These are phyloP conservation scores for Pouteria glomerata DNA, from an alignment of 148 eudicot species.

Conservation along the genomic window DNA sequence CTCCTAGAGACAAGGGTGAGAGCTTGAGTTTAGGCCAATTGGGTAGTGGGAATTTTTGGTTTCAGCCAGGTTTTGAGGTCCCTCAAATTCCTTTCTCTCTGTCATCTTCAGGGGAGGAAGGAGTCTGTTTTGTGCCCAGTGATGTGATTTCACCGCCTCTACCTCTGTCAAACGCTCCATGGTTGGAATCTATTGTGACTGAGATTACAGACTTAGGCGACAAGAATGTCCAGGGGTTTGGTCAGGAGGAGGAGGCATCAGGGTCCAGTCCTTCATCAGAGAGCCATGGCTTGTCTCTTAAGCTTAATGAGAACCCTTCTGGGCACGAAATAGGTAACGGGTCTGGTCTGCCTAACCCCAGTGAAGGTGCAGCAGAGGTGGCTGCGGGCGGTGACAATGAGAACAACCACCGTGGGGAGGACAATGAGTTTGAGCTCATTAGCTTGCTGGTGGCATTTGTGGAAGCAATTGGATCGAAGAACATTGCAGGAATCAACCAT, in stretches of 20 bases:
- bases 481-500: slow-evolving; percentile 50
- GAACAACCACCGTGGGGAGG: slow-evolving; percentile 32
- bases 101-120: slow-evolving; percentile 64
- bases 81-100: slow-evolving; percentile 57
- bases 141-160: slow-evolving; percentile 43
- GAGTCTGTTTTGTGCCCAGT: slow-evolving; percentile 50
- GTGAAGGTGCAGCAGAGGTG: slow-evolving; percentile 25
- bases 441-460: slow-evolving; percentile 60
- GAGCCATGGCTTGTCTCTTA: slow-evolving; percentile 45
- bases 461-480: slow-evolving; percentile 59
- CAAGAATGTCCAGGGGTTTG: slow-evolving; percentile 36
- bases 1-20: slow-evolving; percentile 14
- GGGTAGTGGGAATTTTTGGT: slow-evolving; percentile 58
- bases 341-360: slow-evolving; percentile 42
- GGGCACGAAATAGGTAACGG: slow-evolving; percentile 64
- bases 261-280: slow-evolving; percentile 74
- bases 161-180: slow-evolving; percentile 53
- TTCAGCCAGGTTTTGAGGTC: slow-evolving; percentile 44
- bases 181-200: slow-evolving; percentile 49
- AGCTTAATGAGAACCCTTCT: slow-evolving; percentile 28
- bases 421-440: slow-evolving; percentile 71
- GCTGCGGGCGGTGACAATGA: slow-evolving; percentile 21
- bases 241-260: slow-evolving; percentile 39
- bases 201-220: slow-evolving; percentile 53
- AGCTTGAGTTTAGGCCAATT: slow-evolving; percentile 40